phyloP scores from a whole-genome alignment of 2,329 filamentous ascomycete species.

The Coniochaeta sp. region DNA sequence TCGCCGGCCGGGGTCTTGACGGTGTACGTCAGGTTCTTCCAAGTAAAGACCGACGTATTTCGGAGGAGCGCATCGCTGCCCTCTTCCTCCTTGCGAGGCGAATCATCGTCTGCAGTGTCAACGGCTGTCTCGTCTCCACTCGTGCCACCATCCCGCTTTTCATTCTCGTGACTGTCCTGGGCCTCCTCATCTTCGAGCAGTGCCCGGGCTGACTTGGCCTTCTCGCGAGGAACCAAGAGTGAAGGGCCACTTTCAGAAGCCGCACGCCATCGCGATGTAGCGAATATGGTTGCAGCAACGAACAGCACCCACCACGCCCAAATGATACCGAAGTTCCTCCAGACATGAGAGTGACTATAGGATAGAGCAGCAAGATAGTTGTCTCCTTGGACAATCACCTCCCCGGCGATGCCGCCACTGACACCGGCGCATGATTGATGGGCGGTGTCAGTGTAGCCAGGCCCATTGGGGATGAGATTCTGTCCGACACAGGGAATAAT shows the following conservation, averaged over 20 bases:
- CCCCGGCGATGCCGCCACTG: slow-evolving; percentile 43
- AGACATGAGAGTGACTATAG: slow-evolving; percentile 44
- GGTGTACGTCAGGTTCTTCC: slow-evolving; percentile 66
- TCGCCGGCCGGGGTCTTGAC: slow-evolving; percentile 42
- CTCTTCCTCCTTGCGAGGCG: too few species aligned
- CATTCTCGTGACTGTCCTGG: slow-evolving; percentile 18
- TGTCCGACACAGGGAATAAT: slow-evolving; percentile 40
- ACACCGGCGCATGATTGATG: slow-evolving; percentile 52
- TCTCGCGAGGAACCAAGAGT: slow-evolving; percentile 57
- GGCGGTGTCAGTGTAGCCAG: slow-evolving; percentile 33
- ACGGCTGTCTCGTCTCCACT: slow-evolving; percentile 8
- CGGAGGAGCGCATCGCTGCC: slow-evolving; percentile 1
- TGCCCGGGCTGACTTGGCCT: slow-evolving; percentile 29
- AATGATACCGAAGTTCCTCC: too few species aligned
- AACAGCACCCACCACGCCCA: too few species aligned
- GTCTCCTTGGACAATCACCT: slow-evolving; percentile 46
- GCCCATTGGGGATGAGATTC: slow-evolving; percentile 45
- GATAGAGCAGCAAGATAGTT: slow-evolving; percentile 49
- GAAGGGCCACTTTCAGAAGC: slow-evolving; percentile 43
- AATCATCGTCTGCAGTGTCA: neutral
- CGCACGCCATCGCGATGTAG: slow-evolving; percentile 50
- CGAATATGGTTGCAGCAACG: slow-evolving; percentile 48
- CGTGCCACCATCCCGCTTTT: slow-evolving; percentile 2
- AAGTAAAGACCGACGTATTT: slow-evolving; percentile 41
- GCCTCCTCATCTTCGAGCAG: slow-evolving; percentile 42